Conservation (phyloP, 1,284 basidiomycete species). For the Phlebopus sp. region DNA sequence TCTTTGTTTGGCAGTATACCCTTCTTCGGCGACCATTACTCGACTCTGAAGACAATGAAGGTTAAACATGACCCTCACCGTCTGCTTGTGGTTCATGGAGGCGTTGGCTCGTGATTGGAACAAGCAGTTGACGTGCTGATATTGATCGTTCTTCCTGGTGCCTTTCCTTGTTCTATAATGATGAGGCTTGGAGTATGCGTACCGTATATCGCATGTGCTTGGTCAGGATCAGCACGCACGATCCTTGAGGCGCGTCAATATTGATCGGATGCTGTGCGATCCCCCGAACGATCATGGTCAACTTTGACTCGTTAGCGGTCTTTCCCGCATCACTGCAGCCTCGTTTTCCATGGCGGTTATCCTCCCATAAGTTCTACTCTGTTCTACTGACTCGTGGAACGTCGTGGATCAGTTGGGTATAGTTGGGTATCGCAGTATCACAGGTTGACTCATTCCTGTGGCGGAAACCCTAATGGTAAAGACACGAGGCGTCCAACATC, state of each 20-base stretch:
- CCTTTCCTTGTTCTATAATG: too few relatives aligned
- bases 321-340: too few relatives aligned
- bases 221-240: conserved; percentile 14
- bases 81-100: conserved; percentile 42
- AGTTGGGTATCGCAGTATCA: neutral
- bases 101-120: conserved; percentile 42
- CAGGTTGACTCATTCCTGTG: neutral
- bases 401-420: neutral
- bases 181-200: too few relatives aligned
- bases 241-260: conserved; percentile 19
- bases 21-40: conserved; percentile 46
- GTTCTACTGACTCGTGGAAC: neutral
- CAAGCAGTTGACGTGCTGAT: conserved; percentile 23
- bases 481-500: conserved; percentile 20
- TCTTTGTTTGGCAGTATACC: conserved; percentile 38
- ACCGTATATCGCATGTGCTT: too few relatives aligned
- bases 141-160: neutral
- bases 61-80: conserved; percentile 40
- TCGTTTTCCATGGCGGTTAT: too few relatives aligned
- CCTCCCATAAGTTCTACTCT: too few relatives aligned
- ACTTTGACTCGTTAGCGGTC: too few relatives aligned
- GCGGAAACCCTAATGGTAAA: neutral
- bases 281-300: too few relatives aligned
- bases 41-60: conserved; percentile 40
- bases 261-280: too few relatives aligned